Evolutionary conservation across 768 basidiomycete species (phyloP), one percentile per base, ranked within the genome.

Genomic region (Crassisporium funariophilum): DNA sequence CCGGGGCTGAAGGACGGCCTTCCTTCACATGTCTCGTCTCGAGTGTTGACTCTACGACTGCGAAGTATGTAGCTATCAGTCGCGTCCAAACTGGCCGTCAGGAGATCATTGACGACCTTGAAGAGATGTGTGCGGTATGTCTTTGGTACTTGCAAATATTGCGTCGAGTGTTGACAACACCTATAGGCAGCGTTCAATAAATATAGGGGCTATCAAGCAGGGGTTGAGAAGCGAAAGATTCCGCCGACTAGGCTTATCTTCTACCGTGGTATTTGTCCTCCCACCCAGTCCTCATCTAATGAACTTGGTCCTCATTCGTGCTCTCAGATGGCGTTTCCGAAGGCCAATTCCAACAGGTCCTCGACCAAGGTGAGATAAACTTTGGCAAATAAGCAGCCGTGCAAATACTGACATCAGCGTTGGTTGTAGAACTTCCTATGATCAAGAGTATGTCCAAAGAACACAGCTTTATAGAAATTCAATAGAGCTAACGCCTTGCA

Each of bases 11-110:
- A 5, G 87, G 83, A 12, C 78, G 83, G 1, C 91, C 90, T 0
- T 92, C 90, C 0, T 91, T 88, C 59, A 84, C 90, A 0, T 74
- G 85, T 4, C 69, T 93, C 1, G 90, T 92, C 4, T 85, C 78
- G 12, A 92, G 84, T 52, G 81, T 92, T 9, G 91, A 93, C 58
- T 75, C 75, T 0, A 76, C 81, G 37, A 79, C 76, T 0, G 83
- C 86, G 2, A 90, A 89, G 57, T 93, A 91, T 48, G 63, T 75
- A 21, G 69, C 73, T 0, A 79, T 71, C 19, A 81, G 74, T 46
- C 74, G 75, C 9, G 84, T 85, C 1, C 89, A 91, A 60, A 73
- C 62, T 0, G 82, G 85, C 3, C 74, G 85, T 0, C 74, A 77
- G 50, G 91, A 92, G 52, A 86, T 91, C 53, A 91, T 92, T 13